Evolutionary conservation across 2,329 filamentous ascomycete genomes (phyloP), one percentile per base, ranked within the genome.

Genomic region (Diaporthe vexans): DNA sequence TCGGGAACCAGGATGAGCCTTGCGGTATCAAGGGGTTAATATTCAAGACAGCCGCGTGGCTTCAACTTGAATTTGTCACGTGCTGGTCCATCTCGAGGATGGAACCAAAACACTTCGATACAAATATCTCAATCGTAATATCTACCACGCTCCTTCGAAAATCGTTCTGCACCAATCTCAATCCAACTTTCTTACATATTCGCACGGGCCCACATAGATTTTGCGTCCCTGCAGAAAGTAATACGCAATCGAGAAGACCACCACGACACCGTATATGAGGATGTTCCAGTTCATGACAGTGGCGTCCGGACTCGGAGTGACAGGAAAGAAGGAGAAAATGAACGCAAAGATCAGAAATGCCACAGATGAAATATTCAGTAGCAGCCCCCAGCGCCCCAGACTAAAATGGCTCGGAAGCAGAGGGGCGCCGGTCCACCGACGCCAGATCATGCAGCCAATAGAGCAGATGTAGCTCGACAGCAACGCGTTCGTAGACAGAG

Each of bases 381-480:
- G 3, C 33, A 77, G 43, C 4, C 76, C 76, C 40, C 48, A 67
- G n/a, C 48, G 51, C 7, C 76, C 73, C 13, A 77, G 56, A n/a
- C 48, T 59, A 56, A 76, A 77, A 21, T 61, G 58, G 19, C 57
- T 37, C 1, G 75, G 73, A 19, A 75, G 68, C 2, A 77, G 68
- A 29, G 71, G 65, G n/a, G 70, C 80, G 24, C 79, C 80, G 7
- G 77, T 77, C 46, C 86, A 77, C 24, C 85, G 84, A 29, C 84
- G 82, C 76, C 82, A 83, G 15, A 35, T 63, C 48, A 46, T 71
- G 71, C 35, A 76, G 4, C 48, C 73, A 29, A 77, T 68, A 11
- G 74, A 76, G 19, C 76, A 69, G 9, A 68, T 74, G 29, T 77
- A 77, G 11, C 73, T 73, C n/a, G 76, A 75, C 33, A 77, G 43